phyloP scores from a whole-genome alignment of 225 moss, liverwort and hornwort species.

The Rhytidiadelphus loreus region DNA sequence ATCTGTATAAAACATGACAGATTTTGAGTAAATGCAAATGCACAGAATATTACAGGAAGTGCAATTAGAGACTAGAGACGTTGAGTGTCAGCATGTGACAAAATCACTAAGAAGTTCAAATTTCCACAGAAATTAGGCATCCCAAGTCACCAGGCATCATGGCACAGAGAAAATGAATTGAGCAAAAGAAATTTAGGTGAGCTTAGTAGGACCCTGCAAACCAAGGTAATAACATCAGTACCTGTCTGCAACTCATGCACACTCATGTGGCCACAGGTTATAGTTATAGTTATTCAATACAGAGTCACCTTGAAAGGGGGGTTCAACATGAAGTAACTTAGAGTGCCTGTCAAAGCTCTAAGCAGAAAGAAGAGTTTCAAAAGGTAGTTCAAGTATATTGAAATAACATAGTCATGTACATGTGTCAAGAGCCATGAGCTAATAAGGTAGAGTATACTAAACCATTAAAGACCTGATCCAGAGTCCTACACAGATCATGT shows the following conservation, averaged over 20 bases:
- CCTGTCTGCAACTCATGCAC: neutral
- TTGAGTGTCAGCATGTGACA: no score
- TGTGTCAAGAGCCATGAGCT: neutral
- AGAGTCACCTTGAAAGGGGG: neutral
- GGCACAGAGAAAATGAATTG: neutral
- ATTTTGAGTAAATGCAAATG: neutral
- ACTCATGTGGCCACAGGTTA: neutral
- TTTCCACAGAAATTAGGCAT: neutral
- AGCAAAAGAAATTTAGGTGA: neutral
- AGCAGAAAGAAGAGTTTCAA: neutral
- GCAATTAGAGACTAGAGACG: neutral
- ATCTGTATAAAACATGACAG: neutral
- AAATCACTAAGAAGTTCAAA: neutral
- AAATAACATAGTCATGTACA: slow-evolving; percentile 4
- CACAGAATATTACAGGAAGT: neutral
- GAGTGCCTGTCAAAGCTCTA: neutral
- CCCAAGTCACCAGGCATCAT: neutral
- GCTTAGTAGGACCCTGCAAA: neutral
- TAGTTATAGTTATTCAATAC: neutral
- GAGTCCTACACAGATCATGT: neutral
- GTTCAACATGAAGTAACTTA: neutral
- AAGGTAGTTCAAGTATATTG: neutral
- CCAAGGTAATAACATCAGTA: neutral
- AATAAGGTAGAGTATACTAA: neutral
- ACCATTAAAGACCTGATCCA: neutral